Base-by-base conservation (phyloP, 2,329 filamentous ascomycete genomes). In the Alternaria ethzedia region DNA sequence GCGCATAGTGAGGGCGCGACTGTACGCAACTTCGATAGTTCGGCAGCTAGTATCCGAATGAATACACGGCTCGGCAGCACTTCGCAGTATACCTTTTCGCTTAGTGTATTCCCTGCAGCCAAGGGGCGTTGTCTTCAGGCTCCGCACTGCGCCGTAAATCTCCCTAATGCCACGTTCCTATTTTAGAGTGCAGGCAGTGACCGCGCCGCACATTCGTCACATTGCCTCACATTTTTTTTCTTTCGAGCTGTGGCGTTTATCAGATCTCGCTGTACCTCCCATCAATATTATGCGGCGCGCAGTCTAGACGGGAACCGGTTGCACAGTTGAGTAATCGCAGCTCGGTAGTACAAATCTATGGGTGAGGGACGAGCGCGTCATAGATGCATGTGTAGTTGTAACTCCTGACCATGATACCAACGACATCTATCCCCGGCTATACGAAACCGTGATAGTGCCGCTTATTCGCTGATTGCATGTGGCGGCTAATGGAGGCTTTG, bases 351-450 rank as follows among this genome's bases (percentile, higher is more conserved):
- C 59, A 57, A 57, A 46, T 36, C 21, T 61, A 46, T 57, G 54
- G 36, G 28, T 25, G 55, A 17, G 45, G 58, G 54, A 67, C 62
- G 49, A 63, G 61, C 61, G 69, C 70, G 69, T 74, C 69, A 73
- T 73, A 70, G 71, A 74, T 60, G 65, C 60, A 46, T 61, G 65
- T 59, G 63, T 57, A 59, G 49, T 41, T 62, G 61, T 58, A 56
- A 61, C 54, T 59, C 50, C 62, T 59, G 61, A 61, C 54, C 54
- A 49, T 45, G 25, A 46, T 43, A 51, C 43, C 49, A 54, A 61
- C 23, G 21, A 55, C 26, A 26, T 49, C 44, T 41, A 61, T 25
- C 23, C 32, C 52, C 45, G 47, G 36, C 50, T 59, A 58, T 65
- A 65, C 64, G 54, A 62, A 63, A 61, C 58, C 21, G 64, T 60